phyloP scores from a whole-genome alignment of 306 rosid genomes.

The Chamaecrista fasciculata region DNA sequence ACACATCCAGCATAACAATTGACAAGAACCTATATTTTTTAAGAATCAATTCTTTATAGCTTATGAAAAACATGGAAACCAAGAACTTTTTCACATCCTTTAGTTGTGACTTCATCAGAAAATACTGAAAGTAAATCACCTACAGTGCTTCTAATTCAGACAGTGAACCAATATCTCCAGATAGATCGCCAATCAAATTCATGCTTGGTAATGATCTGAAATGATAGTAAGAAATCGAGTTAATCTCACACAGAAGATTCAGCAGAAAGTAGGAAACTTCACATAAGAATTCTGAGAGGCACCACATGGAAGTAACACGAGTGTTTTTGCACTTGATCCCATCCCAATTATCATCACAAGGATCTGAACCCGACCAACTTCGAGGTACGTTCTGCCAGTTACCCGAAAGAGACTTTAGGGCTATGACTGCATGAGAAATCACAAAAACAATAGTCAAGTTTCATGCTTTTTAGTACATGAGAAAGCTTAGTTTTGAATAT shows the following conservation, averaged over 20 bases:
- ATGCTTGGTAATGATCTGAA: constrained; percentile 50
- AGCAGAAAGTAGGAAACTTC: constrained; percentile 22
- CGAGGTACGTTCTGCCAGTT: constrained; percentile 31
- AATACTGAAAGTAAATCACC: constrained; percentile 24
- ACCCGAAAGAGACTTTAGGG: constrained; percentile 20
- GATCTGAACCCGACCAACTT: constrained; percentile 40
- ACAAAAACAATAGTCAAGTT: background rate
- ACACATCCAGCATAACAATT: too few species aligned
- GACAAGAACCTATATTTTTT: background rate
- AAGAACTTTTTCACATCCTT: background rate
- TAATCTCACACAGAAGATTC: constrained; percentile 14
- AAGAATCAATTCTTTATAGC: constrained; percentile 2
- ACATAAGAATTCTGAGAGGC: constrained; percentile 12
- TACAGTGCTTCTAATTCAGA: constrained; percentile 52
- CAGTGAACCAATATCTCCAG: constrained; percentile 48
- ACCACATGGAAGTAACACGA: constrained; percentile 41
- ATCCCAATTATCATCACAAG: constrained; percentile 41
- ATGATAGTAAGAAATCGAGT: constrained; percentile 14
- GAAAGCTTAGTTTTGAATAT: too few species aligned
- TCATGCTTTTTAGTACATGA: background rate
- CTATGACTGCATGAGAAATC: constrained; percentile 32
- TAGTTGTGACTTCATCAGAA: background rate
- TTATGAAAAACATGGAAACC: background rate
- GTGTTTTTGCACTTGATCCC: constrained; percentile 39
- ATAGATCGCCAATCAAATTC: constrained; percentile 46